Evolutionary conservation across 495 filamentous ascomycete species (phyloP).

Genomic region (Xylaria sp.): DNA sequence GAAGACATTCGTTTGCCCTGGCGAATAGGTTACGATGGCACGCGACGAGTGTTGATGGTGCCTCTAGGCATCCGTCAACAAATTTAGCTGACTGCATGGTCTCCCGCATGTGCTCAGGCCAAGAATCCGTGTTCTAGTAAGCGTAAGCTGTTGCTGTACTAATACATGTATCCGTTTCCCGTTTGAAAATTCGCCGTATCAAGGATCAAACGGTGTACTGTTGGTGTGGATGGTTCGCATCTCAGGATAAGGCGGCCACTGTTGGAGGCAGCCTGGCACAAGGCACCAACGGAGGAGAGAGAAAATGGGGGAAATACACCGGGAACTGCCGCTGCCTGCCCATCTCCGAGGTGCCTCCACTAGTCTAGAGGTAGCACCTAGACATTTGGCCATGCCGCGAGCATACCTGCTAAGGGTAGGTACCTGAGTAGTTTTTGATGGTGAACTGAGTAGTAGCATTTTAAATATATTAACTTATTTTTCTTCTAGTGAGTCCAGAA

Average conservation of each 20-base stretch:
- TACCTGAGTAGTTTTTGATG: no score
- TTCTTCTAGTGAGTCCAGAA: no score
- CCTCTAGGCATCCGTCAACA: neutral
- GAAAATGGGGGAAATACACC: neutral
- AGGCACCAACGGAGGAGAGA: neutral
- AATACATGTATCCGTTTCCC: neutral
- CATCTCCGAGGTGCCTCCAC: neutral
- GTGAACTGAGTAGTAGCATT: neutral
- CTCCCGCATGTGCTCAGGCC: neutral
- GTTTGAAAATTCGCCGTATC: neutral
- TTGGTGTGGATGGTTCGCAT: neutral
- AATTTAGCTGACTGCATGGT: no score
- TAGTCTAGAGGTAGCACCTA: no score
- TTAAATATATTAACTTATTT: no score
- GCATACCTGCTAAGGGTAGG: neutral
- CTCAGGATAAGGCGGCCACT: neutral
- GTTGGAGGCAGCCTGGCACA: neutral
- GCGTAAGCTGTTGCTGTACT: neutral
- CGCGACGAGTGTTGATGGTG: neutral
- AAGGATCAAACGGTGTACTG: neutral
- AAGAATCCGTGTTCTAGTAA: neutral
- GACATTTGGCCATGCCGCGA: neutral
- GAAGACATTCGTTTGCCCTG: neutral
- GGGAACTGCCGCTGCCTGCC: neutral
- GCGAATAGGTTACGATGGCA: no score